Conservation (phyloP, 179 eudicot species). For the Beta macrorhiza region DNA sequence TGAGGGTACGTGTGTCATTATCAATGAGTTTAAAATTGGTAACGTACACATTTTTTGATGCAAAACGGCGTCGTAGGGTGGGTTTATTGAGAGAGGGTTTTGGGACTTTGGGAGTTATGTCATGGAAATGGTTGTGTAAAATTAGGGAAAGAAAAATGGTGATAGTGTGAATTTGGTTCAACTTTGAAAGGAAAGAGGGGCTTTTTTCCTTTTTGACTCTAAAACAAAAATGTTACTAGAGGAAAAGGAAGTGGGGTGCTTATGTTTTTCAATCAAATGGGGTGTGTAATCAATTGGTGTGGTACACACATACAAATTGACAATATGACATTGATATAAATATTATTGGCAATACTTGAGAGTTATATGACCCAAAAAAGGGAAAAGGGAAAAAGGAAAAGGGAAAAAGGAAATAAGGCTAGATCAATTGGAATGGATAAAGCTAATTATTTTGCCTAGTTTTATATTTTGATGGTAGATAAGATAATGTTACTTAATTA, state of each 20-base stretch:
- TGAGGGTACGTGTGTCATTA: constrained; percentile 14
- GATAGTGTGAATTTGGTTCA: neutral
- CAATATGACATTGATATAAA: neutral
- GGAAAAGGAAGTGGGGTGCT: neutral
- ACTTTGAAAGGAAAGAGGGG: neutral
- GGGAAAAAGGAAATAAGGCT: neutral
- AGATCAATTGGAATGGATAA: no score
- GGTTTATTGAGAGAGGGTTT: neutral
- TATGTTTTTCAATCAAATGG: constrained; percentile 3
- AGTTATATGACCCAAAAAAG: neutral
- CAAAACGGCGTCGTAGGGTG: constrained; percentile 12
- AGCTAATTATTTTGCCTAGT: no score
- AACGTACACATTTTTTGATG: constrained; percentile 38
- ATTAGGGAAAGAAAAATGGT: neutral
- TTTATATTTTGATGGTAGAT: no score
- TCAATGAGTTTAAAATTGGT: constrained; percentile 22
- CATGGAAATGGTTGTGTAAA: neutral
- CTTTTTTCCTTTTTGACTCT: constrained; percentile 13
- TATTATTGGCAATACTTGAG: neutral
- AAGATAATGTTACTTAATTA: no score
- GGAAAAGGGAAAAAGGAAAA: neutral
- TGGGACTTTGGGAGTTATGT: neutral
- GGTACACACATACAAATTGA: neutral
- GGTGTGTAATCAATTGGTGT: constrained; percentile 8
- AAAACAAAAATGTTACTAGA: neutral